Percentiles rank a stretch among this genome's conserved stretches.
These are phyloP conservation scores for Hibiscus syriacus DNA, from an alignment of 345 rosid species.

Conservation along the genomic window DNA sequence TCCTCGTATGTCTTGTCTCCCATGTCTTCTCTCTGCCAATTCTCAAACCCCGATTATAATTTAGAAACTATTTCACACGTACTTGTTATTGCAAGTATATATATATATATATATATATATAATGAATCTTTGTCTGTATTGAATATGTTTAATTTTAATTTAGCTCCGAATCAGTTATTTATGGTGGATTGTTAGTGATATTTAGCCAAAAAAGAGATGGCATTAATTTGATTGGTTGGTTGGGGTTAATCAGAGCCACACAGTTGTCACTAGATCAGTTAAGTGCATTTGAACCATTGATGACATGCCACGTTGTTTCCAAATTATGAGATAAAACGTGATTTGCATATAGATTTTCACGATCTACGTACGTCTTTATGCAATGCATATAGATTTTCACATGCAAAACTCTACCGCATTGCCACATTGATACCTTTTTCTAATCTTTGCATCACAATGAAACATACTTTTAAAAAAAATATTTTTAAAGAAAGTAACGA, in stretches of 20 bases:
- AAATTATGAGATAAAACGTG: not conserved
- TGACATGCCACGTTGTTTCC: not conserved
- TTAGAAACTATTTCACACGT: not conserved
- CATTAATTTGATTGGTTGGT: not conserved
- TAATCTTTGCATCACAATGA: not conserved
- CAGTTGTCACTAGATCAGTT: not conserved
- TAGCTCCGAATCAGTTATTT: not conserved
- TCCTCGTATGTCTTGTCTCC: slow-evolving; percentile 58
- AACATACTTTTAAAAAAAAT: too few species aligned
- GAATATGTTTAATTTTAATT: not conserved
- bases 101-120: not conserved
- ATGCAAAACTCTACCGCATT: not conserved
- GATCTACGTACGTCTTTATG: not conserved
- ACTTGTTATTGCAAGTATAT: not conserved
- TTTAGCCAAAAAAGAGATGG: not conserved
- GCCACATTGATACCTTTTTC: not conserved
- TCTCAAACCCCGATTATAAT: not conserved
- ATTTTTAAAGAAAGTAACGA: too few species aligned
- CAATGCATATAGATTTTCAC: not conserved
- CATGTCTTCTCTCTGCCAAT: slow-evolving; percentile 54
- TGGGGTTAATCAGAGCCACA: not conserved
- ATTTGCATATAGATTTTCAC: not conserved
- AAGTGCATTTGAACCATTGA: not conserved
- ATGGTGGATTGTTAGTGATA: not conserved
- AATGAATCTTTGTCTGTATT: not conserved